Evolutionary conservation across 441 rosid species (phyloP).

Genomic region (Sinapis alba): DNA sequence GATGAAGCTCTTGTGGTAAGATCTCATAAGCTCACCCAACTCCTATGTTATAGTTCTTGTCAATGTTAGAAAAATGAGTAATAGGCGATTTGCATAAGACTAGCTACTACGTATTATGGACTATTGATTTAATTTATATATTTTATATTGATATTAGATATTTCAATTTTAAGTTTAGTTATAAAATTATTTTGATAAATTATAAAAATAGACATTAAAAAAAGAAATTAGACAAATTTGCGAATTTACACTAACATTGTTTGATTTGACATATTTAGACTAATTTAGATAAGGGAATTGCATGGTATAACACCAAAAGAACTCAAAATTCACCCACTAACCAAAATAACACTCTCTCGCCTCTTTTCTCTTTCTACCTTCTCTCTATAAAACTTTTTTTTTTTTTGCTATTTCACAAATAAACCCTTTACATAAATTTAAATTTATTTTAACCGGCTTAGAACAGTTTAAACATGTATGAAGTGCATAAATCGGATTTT

Average conservation of each 20-base stretch:
- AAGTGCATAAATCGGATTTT: background rate
- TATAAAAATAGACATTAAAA: background rate
- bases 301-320: too few species aligned
- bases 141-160: background rate
- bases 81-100: background rate
- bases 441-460: background rate
- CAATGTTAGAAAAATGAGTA: background rate
- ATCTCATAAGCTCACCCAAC: background rate
- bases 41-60: background rate
- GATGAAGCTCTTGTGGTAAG: slow-evolving; percentile 71
- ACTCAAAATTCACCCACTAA: too few species aligned
- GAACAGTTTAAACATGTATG: background rate
- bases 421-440: too few species aligned
- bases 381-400: too few species aligned
- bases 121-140: background rate
- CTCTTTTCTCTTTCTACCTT: too few species aligned
- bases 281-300: too few species aligned
- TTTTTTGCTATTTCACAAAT: too few species aligned
- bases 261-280: background rate
- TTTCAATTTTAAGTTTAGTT: background rate
- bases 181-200: background rate
- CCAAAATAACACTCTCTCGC: too few species aligned
- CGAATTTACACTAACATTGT: background rate
- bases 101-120: background rate
- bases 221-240: background rate